Evolutionary conservation across 129 eudicot species (phyloP).

Genomic region (Centrapalus pauciflorus): DNA sequence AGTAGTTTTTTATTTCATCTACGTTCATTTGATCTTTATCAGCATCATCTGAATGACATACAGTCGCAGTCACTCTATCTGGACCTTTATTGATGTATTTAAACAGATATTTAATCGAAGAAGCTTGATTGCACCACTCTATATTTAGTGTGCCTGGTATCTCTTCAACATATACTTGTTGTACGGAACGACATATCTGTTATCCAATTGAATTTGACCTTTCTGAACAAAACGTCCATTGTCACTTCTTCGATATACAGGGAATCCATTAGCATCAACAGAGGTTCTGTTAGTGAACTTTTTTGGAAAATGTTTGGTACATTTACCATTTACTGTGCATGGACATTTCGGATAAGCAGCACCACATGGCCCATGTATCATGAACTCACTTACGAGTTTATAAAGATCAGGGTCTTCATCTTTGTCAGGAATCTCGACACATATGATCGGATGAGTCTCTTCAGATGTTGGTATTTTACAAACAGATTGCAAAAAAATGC

Average conservation of each 20-base stretch:
- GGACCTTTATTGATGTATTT: too few species aligned
- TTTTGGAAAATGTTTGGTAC: conserved; percentile 12
- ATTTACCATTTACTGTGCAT: conserved; percentile 5
- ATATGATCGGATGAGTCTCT: background rate
- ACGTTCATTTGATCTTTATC: background rate
- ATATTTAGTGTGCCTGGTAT: too few species aligned
- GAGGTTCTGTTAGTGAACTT: background rate
- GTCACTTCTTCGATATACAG: conserved; percentile 6
- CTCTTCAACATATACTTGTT: too few species aligned
- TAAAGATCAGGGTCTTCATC: background rate
- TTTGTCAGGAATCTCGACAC: background rate
- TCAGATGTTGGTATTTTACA: too few species aligned
- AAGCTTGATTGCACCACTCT: too few species aligned
- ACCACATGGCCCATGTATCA: conserved; percentile 25
- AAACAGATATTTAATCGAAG: background rate
- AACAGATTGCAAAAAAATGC: background rate
- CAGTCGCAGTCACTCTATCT: too few species aligned
- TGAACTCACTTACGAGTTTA: background rate
- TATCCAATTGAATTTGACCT: background rate
- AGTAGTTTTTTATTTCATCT: conserved; percentile 6
- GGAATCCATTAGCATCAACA: background rate
- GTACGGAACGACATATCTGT: too few species aligned
- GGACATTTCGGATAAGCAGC: background rate
- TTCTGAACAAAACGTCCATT: background rate
- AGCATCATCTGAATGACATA: too few species aligned